Conservation (phyloP, 140 eudicot genomes). For the Stevia rebaudiana region DNA sequence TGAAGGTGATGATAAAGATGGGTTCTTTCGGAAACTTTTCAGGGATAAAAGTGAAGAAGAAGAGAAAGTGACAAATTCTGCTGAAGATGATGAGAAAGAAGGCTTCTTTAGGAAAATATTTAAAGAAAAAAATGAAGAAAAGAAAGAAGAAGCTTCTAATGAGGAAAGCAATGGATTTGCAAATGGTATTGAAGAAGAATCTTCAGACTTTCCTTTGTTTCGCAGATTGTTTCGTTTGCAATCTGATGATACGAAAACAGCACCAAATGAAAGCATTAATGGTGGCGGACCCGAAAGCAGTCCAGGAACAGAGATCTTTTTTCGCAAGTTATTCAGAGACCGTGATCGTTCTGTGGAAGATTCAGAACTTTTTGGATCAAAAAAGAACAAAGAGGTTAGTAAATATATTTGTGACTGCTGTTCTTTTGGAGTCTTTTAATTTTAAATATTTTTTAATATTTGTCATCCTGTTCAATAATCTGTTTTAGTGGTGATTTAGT, state of each 20-base stretch:
- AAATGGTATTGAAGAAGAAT: conserved; percentile 72
- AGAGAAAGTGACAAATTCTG: conserved; percentile 38
- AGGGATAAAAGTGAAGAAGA: conserved; percentile 60
- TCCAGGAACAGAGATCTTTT: conserved; percentile 94
- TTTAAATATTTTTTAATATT: neutral
- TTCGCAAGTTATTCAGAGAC: conserved; percentile 82
- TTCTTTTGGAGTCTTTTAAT: conserved; percentile 2
- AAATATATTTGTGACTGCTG: neutral
- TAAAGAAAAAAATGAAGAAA: conserved; percentile 76
- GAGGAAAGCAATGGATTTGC: conserved; percentile 58
- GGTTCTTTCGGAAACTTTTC: conserved; percentile 66
- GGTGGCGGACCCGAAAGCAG: conserved; percentile 72
- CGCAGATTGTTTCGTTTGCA: conserved; percentile 79
- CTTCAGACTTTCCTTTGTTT: conserved; percentile 72
- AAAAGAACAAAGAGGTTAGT: conserved; percentile 74
- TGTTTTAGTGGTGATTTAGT: neutral
- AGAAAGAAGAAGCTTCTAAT: conserved; percentile 47
- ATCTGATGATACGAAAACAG: conserved; percentile 65
- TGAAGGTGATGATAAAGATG: conserved; percentile 84
- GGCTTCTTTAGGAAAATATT: conserved; percentile 78
- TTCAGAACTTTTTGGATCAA: conserved; percentile 84
- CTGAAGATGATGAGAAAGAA: conserved; percentile 70
- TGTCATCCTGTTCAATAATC: neutral
- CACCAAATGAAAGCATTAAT: conserved; percentile 40
- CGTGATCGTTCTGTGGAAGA: conserved; percentile 96